A percentile compares a stretch with the other conserved stretches of the same genome.
Evolutionary conservation across 257 asterid genomes (phyloP).

Genomic region (Nyctanthes arbortristis): DNA sequence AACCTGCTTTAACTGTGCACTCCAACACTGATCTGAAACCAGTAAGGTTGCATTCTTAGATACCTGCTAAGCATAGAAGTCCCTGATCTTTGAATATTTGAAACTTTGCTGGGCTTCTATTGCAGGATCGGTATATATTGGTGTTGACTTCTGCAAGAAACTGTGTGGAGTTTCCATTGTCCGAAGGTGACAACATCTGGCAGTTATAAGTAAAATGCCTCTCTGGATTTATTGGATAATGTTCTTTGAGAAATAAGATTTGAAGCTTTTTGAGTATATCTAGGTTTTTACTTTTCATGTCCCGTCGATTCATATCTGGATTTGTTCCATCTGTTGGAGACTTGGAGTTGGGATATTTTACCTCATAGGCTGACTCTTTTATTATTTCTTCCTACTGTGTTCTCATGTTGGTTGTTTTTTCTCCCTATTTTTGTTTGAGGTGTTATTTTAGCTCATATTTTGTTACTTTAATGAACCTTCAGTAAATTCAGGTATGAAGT

Average conservation of each 20-base stretch:
- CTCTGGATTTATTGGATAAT: neutral
- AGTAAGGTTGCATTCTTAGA: neutral
- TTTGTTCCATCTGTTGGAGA: constrained; percentile 1
- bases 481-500: constrained; percentile 3
- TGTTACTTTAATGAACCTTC: neutral
- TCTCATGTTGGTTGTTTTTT: neutral
- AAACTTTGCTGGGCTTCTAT: constrained; percentile 20
- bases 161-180: constrained; percentile 95
- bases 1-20: neutral
- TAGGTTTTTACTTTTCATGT: neutral
- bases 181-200: constrained; percentile 91
- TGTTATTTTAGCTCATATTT: neutral
- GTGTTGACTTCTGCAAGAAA: constrained; percentile 99
- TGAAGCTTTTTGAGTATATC: neutral
- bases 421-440: neutral
- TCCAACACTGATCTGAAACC: neutral
- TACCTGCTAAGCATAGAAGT: constrained; percentile 14
- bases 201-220: constrained; percentile 4
- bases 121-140: constrained; percentile 84
- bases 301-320: neutral
- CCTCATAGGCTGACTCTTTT: neutral
- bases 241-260: neutral
- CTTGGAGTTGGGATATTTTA: neutral
- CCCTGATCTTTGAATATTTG: constrained; percentile 1
- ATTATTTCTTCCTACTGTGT: neutral